These are phyloP conservation scores for Blastomyces silverae DNA, from an alignment of 2,329 filamentous ascomycete genomes.

Conservation along the genomic window DNA sequence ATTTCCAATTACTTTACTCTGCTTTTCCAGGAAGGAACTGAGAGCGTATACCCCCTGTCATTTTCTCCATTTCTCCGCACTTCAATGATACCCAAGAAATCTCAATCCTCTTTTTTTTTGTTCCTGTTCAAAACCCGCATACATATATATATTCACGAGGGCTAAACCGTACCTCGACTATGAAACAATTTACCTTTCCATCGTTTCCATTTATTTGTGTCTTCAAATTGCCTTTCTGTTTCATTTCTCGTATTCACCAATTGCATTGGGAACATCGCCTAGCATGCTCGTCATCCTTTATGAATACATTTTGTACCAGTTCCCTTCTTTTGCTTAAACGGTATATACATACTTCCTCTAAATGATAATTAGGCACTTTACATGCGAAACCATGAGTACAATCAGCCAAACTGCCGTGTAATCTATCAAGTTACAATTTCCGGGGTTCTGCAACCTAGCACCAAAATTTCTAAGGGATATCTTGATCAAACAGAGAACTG, in stretches of 20 bases:
- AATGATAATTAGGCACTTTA: too few species aligned
- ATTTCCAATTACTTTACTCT: background rate
- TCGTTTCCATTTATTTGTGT: background rate
- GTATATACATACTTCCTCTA: background rate
- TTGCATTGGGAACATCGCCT: background rate
- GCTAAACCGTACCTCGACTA: too few species aligned
- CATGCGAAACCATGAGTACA: too few species aligned
- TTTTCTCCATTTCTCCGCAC: background rate
- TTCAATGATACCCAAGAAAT: conserved; percentile 10
- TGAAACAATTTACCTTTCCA: background rate
- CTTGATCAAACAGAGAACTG: background rate
- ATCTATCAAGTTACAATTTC: background rate
- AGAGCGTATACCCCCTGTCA: too few species aligned
- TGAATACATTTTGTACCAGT: background rate
- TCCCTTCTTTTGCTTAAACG: background rate
- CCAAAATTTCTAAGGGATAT: background rate
- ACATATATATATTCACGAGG: too few species aligned
- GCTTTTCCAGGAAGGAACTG: background rate
- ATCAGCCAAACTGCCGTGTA: too few species aligned
- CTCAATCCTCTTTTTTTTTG: background rate
- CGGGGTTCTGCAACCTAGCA: background rate
- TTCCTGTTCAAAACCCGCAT: background rate
- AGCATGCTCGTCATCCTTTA: background rate
- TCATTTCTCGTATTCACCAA: too few species aligned
- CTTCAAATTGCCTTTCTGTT: background rate